Evolutionary conservation across 495 filamentous ascomycete species (phyloP), one percentile per base, ranked within the genome.

Genomic region (Aspergillus leporis): DNA sequence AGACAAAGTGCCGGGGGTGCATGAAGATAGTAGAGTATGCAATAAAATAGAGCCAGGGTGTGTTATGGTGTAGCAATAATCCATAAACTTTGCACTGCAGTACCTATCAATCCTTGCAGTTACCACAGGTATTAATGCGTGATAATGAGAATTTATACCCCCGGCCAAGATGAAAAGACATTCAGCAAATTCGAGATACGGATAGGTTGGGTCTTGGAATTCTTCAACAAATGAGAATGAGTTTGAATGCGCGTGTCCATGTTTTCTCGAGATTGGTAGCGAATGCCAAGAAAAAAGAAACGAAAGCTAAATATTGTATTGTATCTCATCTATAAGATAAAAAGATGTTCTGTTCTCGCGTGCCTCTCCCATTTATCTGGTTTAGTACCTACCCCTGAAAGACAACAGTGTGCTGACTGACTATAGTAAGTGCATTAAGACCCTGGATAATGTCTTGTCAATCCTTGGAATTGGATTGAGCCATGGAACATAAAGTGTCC

Each of bases 101-200:
- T 41, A 41, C 38, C 38, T 41, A n/a, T 41, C 38, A 41, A 41
- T 41, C 38, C 38, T 41, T 6, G 38, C 38, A 41, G n/a, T 41
- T n/a, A 41, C 16, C 16, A 41, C 38, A n/a, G 38, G 38, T 3
- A 41, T 18, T 14, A 41, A n/a, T n/a, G 38, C 38, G 2, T 18
- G n/a, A 7, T 14, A 41, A 18, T 41, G 38, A 41, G 38, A 14
- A 41, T 41, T 41, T n/a, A 41, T 18, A n/a, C 38, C 6, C 38
- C 38, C 4, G 38, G 38, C 38, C 38, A 41, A 41, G 38, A 41
- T n/a, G 38, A 41, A 14, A 41, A 41, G 16, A 41, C n/a, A 14
- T 12, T 12, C 16, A 41, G 14, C 14, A 41, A 6, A 6, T 41
- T 41, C 12, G 38, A 14, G n/a, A 41, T 41, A n/a, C n/a, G 16